Base-by-base conservation (phyloP, 805 yeast species). In the Metschnikowia bowlesiae region DNA sequence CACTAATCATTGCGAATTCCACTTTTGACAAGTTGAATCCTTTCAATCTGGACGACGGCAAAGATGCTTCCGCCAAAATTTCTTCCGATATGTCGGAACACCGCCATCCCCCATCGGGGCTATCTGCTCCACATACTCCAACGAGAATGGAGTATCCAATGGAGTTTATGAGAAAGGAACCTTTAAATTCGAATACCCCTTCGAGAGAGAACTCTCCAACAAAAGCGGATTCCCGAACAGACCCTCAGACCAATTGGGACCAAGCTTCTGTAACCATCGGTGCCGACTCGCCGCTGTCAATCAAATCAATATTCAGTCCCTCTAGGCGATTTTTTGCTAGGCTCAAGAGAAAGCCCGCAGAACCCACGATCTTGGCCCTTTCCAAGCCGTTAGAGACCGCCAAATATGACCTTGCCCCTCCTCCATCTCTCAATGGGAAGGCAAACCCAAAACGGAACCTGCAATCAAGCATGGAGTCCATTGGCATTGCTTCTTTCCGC, bases 231-330 rank as follows among this genome's bases (percentile, higher is more conserved):
- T 34, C 39, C 1, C 32, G 32, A 8, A 26, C 33, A 4, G 29
- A 9, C 6, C 14, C 8, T 10, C 29, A 29, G 6, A n/a, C 45
- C 13, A 33, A 32, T n/a, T 33, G 45, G 38, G 45, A 42, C 30
- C 9, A 42, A 9, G n/a, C 38, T 32, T 33, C 61, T 2, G 67
- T 70, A 10, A 65, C 70, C 4, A 69, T 73, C 33, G 77, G 77
- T 6, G 74, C 73, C 18, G 62, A 65, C 26, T 68, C 74, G 38
- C 75, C 75, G 9, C 62, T 65, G 51, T 60, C 68, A 39, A 39
- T 61, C 39, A 59, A 58, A 32, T 60, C 69, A 6, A 56, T 69
- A 28, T 72, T 70, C 55, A 71, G 75, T 55, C 78, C 78, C 9
- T 66, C 75, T 1, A 51, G 64, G 44, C 58, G 74, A 32, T 71